Conservation (phyloP, 371 early-diverging fungal species). For the Mortierella polycephala region DNA sequence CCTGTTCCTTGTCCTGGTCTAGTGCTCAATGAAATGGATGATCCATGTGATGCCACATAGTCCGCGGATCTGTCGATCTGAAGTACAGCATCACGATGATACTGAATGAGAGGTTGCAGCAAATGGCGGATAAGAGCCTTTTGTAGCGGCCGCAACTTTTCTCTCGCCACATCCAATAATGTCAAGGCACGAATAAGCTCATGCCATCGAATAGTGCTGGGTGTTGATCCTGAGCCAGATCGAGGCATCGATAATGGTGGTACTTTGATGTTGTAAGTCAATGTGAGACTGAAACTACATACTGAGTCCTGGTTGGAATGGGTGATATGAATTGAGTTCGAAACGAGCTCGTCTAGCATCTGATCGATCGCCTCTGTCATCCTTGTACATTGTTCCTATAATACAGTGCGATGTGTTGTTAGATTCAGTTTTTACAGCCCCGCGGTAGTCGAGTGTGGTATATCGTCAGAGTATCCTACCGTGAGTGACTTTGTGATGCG, state of each 20-base stretch:
- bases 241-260: constrained; percentile 31
- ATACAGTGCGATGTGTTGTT: background rate
- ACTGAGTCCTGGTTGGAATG: background rate
- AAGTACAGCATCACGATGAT: constrained; percentile 7
- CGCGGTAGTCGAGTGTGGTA: background rate
- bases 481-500: constrained; percentile 38
- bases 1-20: constrained; percentile 10
- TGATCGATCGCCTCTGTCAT: constrained; percentile 50
- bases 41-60: constrained; percentile 16
- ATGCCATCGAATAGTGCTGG: constrained; percentile 43
- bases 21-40: constrained; percentile 18
- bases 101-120: constrained; percentile 37
- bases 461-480: constrained; percentile 11
- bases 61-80: background rate
- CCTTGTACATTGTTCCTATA: constrained; percentile 40
- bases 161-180: constrained; percentile 26
- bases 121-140: constrained; percentile 23
- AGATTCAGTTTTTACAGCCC: background rate
- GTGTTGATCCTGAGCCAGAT: constrained; percentile 17
- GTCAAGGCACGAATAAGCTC: constrained; percentile 35
- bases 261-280: constrained; percentile 34
- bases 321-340: constrained; percentile 15
- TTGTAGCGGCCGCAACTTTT: constrained; percentile 42
- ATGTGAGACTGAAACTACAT: constrained; percentile 8
- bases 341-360: constrained; percentile 47